Base-by-base conservation (phyloP, 306 rosid species). In the Lathyrus aphaca region DNA sequence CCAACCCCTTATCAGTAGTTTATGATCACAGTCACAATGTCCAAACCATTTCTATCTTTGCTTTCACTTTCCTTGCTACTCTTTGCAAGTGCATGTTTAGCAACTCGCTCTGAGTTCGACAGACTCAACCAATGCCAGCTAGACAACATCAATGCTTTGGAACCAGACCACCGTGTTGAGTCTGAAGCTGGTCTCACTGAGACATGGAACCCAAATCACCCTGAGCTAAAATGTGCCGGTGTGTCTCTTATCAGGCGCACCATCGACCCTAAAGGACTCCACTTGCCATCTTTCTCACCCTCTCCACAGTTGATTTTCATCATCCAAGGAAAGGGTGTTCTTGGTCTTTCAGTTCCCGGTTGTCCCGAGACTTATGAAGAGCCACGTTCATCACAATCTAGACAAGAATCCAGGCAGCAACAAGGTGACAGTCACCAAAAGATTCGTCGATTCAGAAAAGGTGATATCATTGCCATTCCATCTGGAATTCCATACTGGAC, bases 401-500 rank as follows among this genome's bases (percentile, higher is more conserved):
- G 54, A 16, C 10, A 43, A 32, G 8, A 18, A 18, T 51, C 58
- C 5, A 4, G 14, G 54, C 17, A n/a, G 1, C 43, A 67, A 13
- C 53, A 23, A 7, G 18, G 5, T 3, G 81, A 76, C 5, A 37
- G 59, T 0, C 79, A 77, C 77, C 82, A 81, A 74, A 81, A 77
- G 73, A 51, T 81, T 25, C 69, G 51, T 0, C 45, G n/a, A 27
- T 27, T 77, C 55, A 11, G 0, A 0, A 6, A 48, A 17, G 85
- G 82, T 39, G 76, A 73, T 19, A 2, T 77, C 5, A 10, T 77
- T 0, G 65, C 73, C n/a, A 71, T 80, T 53, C 84, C 84, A 0
- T 4, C 72, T 1, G 81, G 81, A 2, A 30, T 66, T 19, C 71
- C 81, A 71, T 80, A 66, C 27, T 75, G 84, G 84, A 58, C 62